A percentile compares a stretch with the other conserved stretches of the same genome.
Conservation (phyloP, 192 early-diverging fungal genomes). For the Gaertneriomyces sp. region DNA sequence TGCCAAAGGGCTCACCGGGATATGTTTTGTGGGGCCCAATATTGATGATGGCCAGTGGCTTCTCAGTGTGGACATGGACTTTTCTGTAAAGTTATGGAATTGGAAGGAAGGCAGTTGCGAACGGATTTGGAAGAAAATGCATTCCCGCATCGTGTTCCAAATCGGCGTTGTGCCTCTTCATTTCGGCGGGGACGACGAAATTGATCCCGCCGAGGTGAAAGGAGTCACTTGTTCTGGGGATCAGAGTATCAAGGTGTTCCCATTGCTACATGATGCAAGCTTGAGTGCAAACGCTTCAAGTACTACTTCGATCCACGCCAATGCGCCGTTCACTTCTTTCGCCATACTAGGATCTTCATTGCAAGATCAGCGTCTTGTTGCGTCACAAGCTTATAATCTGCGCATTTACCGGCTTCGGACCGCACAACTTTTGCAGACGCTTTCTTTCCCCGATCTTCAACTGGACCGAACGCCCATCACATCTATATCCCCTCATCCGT, state of each 20-base stretch:
- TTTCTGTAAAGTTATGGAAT: conserved; percentile 58
- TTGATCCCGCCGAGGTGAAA: conserved; percentile 23
- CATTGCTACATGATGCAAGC: not conserved
- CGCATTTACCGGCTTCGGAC: conserved; percentile 54
- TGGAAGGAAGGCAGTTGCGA: conserved; percentile 35
- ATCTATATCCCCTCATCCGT: conserved; percentile 40
- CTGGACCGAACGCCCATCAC: conserved; percentile 47
- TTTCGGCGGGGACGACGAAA: conserved; percentile 32
- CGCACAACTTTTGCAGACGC: conserved; percentile 40
- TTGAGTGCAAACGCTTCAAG: no score
- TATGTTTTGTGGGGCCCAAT: conserved; percentile 35
- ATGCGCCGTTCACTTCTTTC: conserved; percentile 59
- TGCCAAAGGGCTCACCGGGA: conserved; percentile 40
- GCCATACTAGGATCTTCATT: not conserved
- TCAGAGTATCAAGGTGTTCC: conserved; percentile 52
- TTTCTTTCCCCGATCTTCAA: conserved; percentile 41
- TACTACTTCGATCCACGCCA: conserved; percentile 45
- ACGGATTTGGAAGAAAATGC: conserved; percentile 47
- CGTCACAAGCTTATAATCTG: conserved; percentile 43
- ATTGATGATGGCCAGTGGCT: conserved; percentile 35
- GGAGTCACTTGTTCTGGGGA: conserved; percentile 55
- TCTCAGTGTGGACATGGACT: conserved; percentile 54
- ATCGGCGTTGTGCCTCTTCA: conserved; percentile 35
- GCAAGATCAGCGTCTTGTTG: conserved; percentile 25
- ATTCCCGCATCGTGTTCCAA: conserved; percentile 49